Conservation (phyloP, 2,329 filamentous ascomycete genomes). For the Polytolypa hystricis region DNA sequence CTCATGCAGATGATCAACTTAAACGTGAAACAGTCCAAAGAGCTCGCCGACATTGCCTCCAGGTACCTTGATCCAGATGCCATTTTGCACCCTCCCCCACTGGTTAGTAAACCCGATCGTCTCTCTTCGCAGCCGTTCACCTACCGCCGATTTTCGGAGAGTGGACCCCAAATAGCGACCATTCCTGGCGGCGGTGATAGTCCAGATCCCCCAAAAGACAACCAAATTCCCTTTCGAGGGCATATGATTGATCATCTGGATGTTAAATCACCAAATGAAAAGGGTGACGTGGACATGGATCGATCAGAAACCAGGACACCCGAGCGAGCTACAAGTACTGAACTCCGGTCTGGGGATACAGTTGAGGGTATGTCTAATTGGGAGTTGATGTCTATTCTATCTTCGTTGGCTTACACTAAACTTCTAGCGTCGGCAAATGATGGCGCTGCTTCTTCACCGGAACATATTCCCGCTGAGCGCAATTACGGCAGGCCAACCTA, state of each 20-base stretch:
- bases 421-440: no score
- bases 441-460: no score
- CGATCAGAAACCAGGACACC: no score
- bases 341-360: no score
- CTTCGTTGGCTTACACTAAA: no score
- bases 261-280: neutral
- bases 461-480: no score
- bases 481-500: no score
- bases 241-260: slow-evolving; percentile 13
- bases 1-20: slow-evolving; percentile 9
- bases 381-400: no score
- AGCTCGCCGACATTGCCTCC: slow-evolving; percentile 6
- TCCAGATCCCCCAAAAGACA: slow-evolving; percentile 10
- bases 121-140: slow-evolving; percentile 1
- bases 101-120: neutral
- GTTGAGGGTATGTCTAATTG: no score
- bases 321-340: no score
- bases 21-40: slow-evolving; percentile 8
- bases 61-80: slow-evolving; percentile 5
- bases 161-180: slow-evolving; percentile 7
- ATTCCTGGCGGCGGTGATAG: slow-evolving; percentile 12
- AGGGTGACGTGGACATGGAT: neutral
- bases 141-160: neutral
- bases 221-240: slow-evolving; percentile 7
- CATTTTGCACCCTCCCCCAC: neutral